These are phyloP conservation scores for Oryza rufipogon DNA, from an alignment of 176 grass and related monocot species.

Conservation along the genomic window DNA sequence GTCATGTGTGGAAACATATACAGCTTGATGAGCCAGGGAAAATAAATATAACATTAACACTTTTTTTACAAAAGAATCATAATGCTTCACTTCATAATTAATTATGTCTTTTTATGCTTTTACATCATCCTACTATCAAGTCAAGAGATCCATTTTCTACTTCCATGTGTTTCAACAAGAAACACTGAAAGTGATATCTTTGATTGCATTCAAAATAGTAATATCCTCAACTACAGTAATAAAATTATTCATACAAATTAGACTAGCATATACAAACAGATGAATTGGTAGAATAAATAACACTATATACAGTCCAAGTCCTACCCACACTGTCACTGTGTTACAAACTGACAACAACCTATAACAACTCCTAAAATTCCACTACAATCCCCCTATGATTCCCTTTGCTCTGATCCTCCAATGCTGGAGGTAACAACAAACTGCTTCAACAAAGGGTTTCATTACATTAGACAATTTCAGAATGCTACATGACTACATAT, in stretches of 20 bases:
- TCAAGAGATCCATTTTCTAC: background rate
- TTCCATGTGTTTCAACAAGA: constrained; percentile 6
- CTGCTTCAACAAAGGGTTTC: background rate
- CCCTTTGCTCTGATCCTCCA: background rate
- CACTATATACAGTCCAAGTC: background rate
- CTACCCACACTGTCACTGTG: no score
- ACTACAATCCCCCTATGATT: background rate
- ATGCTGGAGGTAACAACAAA: background rate
- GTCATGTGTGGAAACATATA: background rate
- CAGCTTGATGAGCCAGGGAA: background rate
- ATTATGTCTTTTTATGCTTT: background rate
- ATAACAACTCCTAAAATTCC: background rate
- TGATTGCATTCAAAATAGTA: no score
- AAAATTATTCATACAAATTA: background rate
- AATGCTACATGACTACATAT: background rate
- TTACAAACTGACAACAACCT: background rate
- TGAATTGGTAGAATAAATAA: background rate
- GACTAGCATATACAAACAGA: background rate
- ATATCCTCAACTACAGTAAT: background rate
- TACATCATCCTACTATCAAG: background rate
- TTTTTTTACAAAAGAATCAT: background rate
- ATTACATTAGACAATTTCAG: background rate
- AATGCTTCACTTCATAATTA: background rate
- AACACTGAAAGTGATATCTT: background rate
- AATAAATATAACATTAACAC: no score